Conservation (phyloP, 345 rosid genomes). For the Salix exigua region DNA sequence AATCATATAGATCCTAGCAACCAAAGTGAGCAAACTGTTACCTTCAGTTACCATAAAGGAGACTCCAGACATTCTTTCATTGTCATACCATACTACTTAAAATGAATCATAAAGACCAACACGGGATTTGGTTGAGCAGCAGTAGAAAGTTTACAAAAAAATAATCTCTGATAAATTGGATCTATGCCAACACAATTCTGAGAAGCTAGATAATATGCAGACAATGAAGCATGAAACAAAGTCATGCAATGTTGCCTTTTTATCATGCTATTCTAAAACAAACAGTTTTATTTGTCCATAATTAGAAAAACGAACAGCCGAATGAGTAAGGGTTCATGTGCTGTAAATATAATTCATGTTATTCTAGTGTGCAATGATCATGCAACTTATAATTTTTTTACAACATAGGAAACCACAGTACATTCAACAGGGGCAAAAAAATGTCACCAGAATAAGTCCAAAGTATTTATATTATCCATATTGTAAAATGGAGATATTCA, state of each 20-base stretch:
- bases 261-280: background rate
- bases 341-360: background rate
- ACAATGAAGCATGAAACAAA: background rate
- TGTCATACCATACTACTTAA: background rate
- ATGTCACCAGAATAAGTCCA: background rate
- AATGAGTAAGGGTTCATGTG: background rate
- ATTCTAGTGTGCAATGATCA: background rate
- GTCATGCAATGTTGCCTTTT: background rate
- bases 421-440: background rate
- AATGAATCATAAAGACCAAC: background rate
- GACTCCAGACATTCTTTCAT: background rate
- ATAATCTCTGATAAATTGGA: background rate
- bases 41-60: background rate
- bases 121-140: background rate
- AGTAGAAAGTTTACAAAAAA: too few relatives aligned
- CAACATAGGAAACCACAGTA: background rate
- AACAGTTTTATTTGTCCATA: background rate
- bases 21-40: background rate
- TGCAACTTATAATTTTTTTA: background rate
- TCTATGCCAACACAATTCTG: background rate
- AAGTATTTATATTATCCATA: background rate
- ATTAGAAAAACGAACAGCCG: background rate
- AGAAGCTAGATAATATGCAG: background rate
- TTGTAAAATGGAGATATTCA: conserved; percentile 8
- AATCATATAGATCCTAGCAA: background rate